A percentile compares a stretch with the other conserved stretches of the same genome.
Evolutionary conservation across 768 basidiomycete species (phyloP).

Genomic region (Leccinum sublutescens): DNA sequence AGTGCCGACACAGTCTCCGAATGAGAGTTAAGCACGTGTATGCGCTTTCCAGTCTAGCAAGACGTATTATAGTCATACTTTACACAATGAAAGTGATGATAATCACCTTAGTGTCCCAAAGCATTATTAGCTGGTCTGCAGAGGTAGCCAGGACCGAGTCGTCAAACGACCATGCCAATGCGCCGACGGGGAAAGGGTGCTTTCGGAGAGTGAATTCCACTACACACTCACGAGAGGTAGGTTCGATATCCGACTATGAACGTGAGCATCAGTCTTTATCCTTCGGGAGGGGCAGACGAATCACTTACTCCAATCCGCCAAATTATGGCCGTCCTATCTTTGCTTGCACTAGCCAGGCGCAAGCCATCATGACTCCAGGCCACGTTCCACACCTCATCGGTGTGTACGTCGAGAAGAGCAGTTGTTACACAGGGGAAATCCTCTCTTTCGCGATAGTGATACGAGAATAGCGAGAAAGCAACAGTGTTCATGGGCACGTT

Average conservation of each 20-base stretch:
- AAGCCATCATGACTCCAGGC: slow-evolving; percentile 92
- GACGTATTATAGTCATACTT: slow-evolving; percentile 8
- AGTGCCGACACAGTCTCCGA: slow-evolving; percentile 82
- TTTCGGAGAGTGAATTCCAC: slow-evolving; percentile 62
- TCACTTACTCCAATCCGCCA: slow-evolving; percentile 79
- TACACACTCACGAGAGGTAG: slow-evolving; percentile 57
- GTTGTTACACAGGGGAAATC: slow-evolving; percentile 86
- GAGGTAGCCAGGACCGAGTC: slow-evolving; percentile 81
- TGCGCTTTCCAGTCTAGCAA: slow-evolving; percentile 68
- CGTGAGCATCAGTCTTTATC: slow-evolving; percentile 3
- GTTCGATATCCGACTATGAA: slow-evolving; percentile 44
- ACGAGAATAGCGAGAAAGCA: slow-evolving; percentile 68
- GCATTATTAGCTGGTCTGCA: slow-evolving; percentile 75
- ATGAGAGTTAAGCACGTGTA: slow-evolving; percentile 67
- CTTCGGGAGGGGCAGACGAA: background rate
- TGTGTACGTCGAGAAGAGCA: slow-evolving; percentile 80
- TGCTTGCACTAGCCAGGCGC: slow-evolving; percentile 84
- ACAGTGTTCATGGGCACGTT: no score
- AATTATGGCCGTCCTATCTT: slow-evolving; percentile 84
- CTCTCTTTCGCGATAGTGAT: slow-evolving; percentile 79
- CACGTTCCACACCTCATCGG: slow-evolving; percentile 93
- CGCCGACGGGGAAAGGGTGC: slow-evolving; percentile 77
- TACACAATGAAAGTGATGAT: background rate
- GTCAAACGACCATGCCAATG: slow-evolving; percentile 91
- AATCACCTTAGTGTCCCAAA: slow-evolving; percentile 87